phyloP scores from a whole-genome alignment of 2,329 filamentous ascomycete genomes.

The Ustulina deusta region DNA sequence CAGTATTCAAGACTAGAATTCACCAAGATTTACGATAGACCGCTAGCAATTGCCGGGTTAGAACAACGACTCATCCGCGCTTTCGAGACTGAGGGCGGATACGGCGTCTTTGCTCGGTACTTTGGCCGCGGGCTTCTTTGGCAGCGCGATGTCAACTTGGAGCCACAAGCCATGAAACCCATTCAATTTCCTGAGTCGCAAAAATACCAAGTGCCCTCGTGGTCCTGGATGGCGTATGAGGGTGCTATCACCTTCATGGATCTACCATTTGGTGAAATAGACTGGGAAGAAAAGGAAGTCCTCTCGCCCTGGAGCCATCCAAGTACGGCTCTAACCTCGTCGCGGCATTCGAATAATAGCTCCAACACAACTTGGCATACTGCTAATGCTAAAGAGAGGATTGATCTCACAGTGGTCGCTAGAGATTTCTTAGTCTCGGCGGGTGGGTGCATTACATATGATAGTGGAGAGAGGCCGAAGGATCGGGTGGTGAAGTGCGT shows the following conservation, averaged over 20 bases:
- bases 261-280: constrained; percentile 29
- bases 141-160: constrained; percentile 17
- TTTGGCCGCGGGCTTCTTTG: constrained; percentile 34
- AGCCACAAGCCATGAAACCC: constrained; percentile 9
- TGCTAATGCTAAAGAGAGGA: constrained; percentile 10
- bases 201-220: constrained; percentile 27
- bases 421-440: constrained; percentile 25
- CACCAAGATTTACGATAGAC: constrained; percentile 30
- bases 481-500: constrained; percentile 23
- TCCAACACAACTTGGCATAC: constrained; percentile 26
- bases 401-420: constrained; percentile 16
- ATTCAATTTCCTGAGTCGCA: constrained; percentile 31
- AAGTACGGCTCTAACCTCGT: not conserved
- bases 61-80: constrained; percentile 36
- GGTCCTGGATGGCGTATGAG: constrained; percentile 42
- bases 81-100: constrained; percentile 35
- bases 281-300: constrained; percentile 32
- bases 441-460: constrained; percentile 24
- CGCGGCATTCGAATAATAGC: not conserved
- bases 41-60: constrained; percentile 37
- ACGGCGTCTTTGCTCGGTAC: constrained; percentile 34
- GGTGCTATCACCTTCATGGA: constrained; percentile 38
- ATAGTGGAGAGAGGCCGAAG: constrained; percentile 10
- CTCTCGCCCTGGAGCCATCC: constrained; percentile 27
- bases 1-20: constrained; percentile 34